Conservation (phyloP, 2,329 filamentous ascomycete genomes). For the Lachnum nothofagi region DNA sequence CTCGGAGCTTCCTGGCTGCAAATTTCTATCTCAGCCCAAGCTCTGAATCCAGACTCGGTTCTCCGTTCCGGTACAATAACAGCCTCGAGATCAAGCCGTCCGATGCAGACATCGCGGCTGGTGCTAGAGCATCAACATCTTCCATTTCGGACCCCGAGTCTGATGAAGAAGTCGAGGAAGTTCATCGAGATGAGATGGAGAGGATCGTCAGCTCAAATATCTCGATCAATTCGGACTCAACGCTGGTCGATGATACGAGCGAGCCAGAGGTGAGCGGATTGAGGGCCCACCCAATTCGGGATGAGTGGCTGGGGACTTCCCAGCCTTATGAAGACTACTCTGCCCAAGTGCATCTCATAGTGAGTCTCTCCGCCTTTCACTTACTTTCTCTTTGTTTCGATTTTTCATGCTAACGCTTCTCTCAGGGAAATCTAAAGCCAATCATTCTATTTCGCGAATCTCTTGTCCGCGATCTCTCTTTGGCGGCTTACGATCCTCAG, state of each 20-base stretch:
- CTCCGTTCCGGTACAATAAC: background rate
- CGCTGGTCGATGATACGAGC: background rate
- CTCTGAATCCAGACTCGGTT: background rate
- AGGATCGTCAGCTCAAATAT: too few species aligned
- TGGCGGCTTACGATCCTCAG: constrained; percentile 19
- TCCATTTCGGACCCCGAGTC: too few species aligned
- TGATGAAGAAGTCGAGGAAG: too few species aligned
- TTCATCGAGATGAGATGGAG: too few species aligned
- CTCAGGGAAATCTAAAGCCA: constrained; percentile 13
- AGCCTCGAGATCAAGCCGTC: background rate
- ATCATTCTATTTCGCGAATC: constrained; percentile 13
- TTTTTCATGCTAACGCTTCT: background rate
- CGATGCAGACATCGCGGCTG: background rate
- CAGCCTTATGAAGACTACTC: constrained; percentile 6
- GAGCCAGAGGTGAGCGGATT: background rate
- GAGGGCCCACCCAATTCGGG: constrained; percentile 3
- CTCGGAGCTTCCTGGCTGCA: background rate
- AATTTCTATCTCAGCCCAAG: background rate
- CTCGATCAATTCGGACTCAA: too few species aligned
- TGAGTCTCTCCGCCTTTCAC: constrained; percentile 2
- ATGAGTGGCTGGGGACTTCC: constrained; percentile 24
- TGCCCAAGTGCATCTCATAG: constrained; percentile 13
- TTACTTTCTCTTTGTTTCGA: background rate
- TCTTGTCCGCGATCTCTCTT: constrained; percentile 4
- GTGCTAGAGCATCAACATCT: background rate